A percentile compares a stretch with the other conserved stretches of the same genome.
Conservation (phyloP, 108 stramenopile genomes). For the Skeletonema costatum region DNA sequence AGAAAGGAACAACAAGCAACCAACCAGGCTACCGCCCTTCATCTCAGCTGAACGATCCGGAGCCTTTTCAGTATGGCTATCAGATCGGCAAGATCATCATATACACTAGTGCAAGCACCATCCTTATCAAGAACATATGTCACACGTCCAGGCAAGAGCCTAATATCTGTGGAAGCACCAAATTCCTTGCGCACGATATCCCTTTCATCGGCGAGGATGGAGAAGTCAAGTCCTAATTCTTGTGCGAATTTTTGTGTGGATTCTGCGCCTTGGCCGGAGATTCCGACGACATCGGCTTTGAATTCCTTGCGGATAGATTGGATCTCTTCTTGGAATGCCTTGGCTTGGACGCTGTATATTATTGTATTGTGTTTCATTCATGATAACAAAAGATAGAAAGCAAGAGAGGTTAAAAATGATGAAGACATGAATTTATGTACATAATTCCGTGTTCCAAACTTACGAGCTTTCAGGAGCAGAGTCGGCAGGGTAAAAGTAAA, state of each 20-base stretch:
- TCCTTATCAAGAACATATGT: slow-evolving; percentile 80
- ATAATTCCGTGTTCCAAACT: neutral
- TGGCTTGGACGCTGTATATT: slow-evolving; percentile 55
- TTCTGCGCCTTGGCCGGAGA: slow-evolving; percentile 75
- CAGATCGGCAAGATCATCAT: slow-evolving; percentile 71
- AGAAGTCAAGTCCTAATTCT: slow-evolving; percentile 73
- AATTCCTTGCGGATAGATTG: slow-evolving; percentile 70
- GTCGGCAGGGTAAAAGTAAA: slow-evolving; percentile 86
- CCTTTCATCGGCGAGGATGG: slow-evolving; percentile 78
- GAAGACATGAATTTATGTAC: neutral
- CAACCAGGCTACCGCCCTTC: slow-evolving; percentile 6
- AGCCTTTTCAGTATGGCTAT: slow-evolving; percentile 66
- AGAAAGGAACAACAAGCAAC: too few species aligned
- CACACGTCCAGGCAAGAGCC: slow-evolving; percentile 78
- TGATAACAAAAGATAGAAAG: neutral
- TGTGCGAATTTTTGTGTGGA: slow-evolving; percentile 81
- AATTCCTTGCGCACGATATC: slow-evolving; percentile 71
- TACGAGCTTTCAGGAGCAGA: slow-evolving; percentile 76
- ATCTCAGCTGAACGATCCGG: slow-evolving; percentile 61
- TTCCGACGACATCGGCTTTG: slow-evolving; percentile 82
- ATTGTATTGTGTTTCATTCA: neutral
- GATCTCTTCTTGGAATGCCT: slow-evolving; percentile 66
- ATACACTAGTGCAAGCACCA: slow-evolving; percentile 67
- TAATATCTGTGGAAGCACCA: slow-evolving; percentile 70
- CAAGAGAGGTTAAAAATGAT: neutral